Evolutionary conservation across 2,329 filamentous ascomycete genomes (phyloP).

Genomic region (Aspergillus carbonarius): DNA sequence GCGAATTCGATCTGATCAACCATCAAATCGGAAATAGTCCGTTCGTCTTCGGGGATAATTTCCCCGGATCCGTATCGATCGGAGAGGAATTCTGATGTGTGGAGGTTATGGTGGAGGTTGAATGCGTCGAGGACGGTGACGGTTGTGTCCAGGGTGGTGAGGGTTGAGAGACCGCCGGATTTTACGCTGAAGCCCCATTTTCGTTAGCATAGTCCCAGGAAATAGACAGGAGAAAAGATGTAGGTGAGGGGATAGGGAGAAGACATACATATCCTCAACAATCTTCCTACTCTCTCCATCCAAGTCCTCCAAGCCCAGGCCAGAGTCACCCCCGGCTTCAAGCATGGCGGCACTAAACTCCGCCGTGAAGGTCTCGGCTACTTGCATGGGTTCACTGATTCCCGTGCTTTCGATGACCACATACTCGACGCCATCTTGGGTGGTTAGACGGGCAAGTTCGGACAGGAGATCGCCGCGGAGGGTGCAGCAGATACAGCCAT

Average conservation of each 20-base stretch:
- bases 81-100: conserved; percentile 67
- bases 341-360: conserved; percentile 52
- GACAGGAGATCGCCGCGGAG: conserved; percentile 69
- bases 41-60: conserved; percentile 65
- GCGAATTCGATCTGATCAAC: conserved; percentile 78
- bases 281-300: conserved; percentile 47
- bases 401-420: conserved; percentile 70
- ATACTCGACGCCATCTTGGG: conserved; percentile 66
- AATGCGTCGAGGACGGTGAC: conserved; percentile 73
- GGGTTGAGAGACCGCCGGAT: conserved; percentile 63
- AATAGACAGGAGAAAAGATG: conserved; percentile 9
- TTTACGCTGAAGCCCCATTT: conserved; percentile 40
- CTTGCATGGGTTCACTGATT: conserved; percentile 71
- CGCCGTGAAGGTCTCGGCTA: conserved; percentile 69
- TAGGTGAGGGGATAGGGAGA: not conserved
- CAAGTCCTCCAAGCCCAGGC: conserved; percentile 28
- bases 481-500: conserved; percentile 75
- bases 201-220: not conserved
- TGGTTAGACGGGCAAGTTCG: conserved; percentile 65
- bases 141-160: conserved; percentile 68
- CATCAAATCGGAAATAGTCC: conserved; percentile 72
- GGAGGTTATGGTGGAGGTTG: conserved; percentile 70
- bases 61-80: conserved; percentile 60
- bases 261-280: conserved; percentile 46
- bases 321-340: conserved; percentile 46